phyloP scores from a whole-genome alignment of 2,329 filamentous ascomycete genomes.

The Xylaria sp. region DNA sequence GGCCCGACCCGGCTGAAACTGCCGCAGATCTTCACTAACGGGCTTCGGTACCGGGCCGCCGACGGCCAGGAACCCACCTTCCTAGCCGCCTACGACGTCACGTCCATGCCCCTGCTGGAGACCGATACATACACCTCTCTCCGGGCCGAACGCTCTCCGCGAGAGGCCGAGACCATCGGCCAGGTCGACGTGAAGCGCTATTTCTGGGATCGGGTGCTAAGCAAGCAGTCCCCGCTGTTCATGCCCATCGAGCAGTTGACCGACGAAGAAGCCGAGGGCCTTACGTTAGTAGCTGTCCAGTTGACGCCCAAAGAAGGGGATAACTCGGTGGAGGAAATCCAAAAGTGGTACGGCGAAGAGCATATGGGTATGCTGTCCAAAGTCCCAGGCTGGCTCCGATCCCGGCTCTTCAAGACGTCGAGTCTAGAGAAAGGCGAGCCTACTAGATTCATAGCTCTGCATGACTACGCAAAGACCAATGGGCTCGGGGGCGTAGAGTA shows the following conservation, averaged over 20 bases:
- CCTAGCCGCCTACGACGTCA: conserved; percentile 85
- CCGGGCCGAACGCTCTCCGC: conserved; percentile 65
- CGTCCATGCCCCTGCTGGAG: conserved; percentile 76
- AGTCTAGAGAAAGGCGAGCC: conserved; percentile 63
- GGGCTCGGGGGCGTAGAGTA: conserved; percentile 73
- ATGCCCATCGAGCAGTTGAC: conserved; percentile 68
- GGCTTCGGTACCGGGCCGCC: conserved; percentile 79
- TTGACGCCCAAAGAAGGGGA: conserved; percentile 65
- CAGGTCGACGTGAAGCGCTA: conserved; percentile 73
- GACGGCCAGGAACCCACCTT: conserved; percentile 74
- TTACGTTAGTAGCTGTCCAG: conserved; percentile 71
- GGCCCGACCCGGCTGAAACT: conserved; percentile 83
- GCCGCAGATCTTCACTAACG: conserved; percentile 77
- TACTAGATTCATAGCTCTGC: conserved; percentile 72
- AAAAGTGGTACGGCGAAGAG: conserved; percentile 79
- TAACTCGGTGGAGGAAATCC: conserved; percentile 63
- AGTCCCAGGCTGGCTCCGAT: conserved; percentile 82
- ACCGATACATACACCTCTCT: conserved; percentile 76
- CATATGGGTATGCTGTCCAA: conserved; percentile 77
- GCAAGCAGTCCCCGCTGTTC: conserved; percentile 67
- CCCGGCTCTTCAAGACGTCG: conserved; percentile 75
- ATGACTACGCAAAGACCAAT: conserved; percentile 77
- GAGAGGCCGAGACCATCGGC: conserved; percentile 65
- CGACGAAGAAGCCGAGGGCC: conserved; percentile 67
- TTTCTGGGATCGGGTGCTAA: conserved; percentile 74